Evolutionary conservation across 306 rosid species (phyloP).

Genomic region (Sechiopsis laciniata): DNA sequence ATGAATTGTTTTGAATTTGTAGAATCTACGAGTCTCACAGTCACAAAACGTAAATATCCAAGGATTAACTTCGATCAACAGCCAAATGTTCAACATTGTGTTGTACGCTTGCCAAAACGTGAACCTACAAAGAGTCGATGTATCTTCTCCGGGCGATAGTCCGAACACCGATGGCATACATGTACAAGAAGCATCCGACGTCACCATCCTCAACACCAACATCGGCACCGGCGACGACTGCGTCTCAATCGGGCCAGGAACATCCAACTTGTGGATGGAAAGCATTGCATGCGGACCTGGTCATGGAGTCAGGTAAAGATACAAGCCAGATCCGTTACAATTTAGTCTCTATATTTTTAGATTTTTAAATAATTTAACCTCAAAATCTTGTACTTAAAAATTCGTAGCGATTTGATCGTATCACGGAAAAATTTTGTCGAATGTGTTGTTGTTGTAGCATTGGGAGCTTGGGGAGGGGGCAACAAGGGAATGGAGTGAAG

Average conservation of each 20-base stretch:
- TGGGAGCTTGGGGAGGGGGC: neutral
- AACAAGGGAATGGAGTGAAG: neutral
- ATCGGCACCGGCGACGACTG: neutral
- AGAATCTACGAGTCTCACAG: neutral
- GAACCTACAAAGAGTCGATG: neutral
- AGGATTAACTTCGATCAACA: neutral
- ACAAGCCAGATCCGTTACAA: too few relatives aligned
- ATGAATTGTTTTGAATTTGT: neutral
- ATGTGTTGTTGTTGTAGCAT: neutral
- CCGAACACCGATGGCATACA: constrained; percentile 9
- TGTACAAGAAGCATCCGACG: neutral
- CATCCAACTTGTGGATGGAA: neutral
- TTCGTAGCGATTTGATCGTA: too few relatives aligned
- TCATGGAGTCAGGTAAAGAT: neutral
- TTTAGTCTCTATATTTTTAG: too few relatives aligned
- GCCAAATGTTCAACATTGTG: constrained; percentile 1
- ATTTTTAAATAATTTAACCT: too few relatives aligned
- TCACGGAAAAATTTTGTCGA: too few relatives aligned
- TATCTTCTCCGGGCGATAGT: neutral
- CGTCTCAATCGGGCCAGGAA: neutral
- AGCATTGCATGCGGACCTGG: constrained; percentile 8
- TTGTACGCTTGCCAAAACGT: neutral
- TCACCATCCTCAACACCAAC: neutral
- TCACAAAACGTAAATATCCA: neutral
- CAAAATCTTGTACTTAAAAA: too few relatives aligned